phyloP scores from a whole-genome alignment of 2,329 filamentous ascomycete species.

The Rasamsonia emersonii region DNA sequence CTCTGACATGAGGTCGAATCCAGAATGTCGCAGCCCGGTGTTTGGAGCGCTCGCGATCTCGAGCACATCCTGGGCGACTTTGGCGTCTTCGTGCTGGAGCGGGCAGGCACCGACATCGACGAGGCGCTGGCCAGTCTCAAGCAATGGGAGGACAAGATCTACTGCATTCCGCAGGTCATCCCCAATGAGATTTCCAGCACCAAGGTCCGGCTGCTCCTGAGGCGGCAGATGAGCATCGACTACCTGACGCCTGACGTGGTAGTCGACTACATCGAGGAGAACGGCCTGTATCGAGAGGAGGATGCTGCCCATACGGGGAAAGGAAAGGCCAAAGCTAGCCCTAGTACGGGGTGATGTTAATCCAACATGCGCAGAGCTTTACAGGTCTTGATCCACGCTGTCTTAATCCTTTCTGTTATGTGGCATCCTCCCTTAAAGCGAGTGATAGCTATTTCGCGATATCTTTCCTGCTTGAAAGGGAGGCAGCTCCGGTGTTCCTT shows the following conservation, averaged over 20 bases:
- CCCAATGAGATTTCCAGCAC: slow-evolving; percentile 66
- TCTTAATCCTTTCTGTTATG: too few species aligned
- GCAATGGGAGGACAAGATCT: slow-evolving; percentile 67
- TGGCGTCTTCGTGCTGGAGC: slow-evolving; percentile 66
- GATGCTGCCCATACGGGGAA: not conserved
- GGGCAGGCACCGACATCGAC: slow-evolving; percentile 69
- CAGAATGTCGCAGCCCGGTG: slow-evolving; percentile 48
- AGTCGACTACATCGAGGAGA: slow-evolving; percentile 56
- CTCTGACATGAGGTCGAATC: not conserved
- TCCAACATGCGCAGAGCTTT: too few species aligned
- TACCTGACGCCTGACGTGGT: slow-evolving; percentile 61
- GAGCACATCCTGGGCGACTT: slow-evolving; percentile 70
- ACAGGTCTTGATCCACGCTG: too few species aligned
- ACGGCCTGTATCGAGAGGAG: slow-evolving; percentile 48
- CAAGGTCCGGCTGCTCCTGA: slow-evolving; percentile 64
- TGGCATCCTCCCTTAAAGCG: too few species aligned
- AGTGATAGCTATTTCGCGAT: too few species aligned
- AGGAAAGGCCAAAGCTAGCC: too few species aligned
- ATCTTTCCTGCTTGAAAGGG: too few species aligned
- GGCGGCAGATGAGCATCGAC: slow-evolving; percentile 63
- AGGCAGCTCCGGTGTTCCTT: too few species aligned
- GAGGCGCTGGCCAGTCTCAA: slow-evolving; percentile 65
- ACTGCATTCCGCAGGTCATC: slow-evolving; percentile 71
- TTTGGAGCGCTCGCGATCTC: slow-evolving; percentile 70
- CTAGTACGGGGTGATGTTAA: too few species aligned